Conservation (phyloP, 2,329 filamentous ascomycete species). For the Cercospora citrullina region DNA sequence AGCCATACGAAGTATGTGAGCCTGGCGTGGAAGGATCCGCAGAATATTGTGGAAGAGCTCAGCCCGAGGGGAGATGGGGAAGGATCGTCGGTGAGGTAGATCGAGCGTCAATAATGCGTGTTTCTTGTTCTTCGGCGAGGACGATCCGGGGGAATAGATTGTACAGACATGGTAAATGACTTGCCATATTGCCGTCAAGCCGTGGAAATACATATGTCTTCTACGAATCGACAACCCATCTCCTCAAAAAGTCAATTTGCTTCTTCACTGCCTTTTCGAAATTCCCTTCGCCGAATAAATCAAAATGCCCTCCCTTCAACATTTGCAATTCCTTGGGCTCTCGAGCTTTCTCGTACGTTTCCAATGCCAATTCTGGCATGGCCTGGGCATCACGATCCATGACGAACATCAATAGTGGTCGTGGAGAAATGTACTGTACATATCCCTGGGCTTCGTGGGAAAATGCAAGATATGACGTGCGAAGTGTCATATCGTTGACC, state of each 20-base stretch:
- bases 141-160: neutral
- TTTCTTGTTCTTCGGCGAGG: neutral
- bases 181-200: neutral
- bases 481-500: neutral
- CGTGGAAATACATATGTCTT: neutral
- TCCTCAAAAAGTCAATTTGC: neutral
- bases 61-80: constrained; percentile 39
- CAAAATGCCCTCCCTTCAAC: constrained; percentile 6
- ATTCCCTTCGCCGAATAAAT: neutral
- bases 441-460: neutral
- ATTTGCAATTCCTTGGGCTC: constrained; percentile 1
- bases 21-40: constrained; percentile 61
- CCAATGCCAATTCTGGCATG: neutral
- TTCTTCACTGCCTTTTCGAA: neutral
- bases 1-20: constrained; percentile 65
- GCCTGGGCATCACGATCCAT: neutral
- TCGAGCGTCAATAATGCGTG: neutral
- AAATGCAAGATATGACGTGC: neutral
- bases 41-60: constrained; percentile 61
- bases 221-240: neutral
- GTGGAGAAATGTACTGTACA: neutral
- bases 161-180: neutral
- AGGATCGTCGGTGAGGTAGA: neutral
- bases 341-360: neutral
- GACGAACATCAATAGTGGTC: neutral